phyloP scores from a whole-genome alignment of 345 rosid species.

The Populus simonii region DNA sequence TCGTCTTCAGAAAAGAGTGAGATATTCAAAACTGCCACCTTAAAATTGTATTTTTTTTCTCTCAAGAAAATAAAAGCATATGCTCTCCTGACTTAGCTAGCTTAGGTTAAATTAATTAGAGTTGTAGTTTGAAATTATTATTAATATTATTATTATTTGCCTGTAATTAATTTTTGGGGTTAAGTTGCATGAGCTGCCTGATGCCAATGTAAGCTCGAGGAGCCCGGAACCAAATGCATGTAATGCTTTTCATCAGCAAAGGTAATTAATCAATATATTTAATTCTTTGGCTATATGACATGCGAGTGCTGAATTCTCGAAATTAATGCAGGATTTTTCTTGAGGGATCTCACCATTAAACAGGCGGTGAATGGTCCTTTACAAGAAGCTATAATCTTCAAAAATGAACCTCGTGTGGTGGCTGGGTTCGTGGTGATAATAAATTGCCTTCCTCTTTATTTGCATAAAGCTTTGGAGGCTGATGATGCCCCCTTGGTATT shows the following conservation, averaged over 20 bases:
- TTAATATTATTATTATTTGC: neutral
- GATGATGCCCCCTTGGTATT: neutral
- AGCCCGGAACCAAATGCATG: conserved; percentile 10
- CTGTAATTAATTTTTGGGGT: conserved; percentile 4
- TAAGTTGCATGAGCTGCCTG: conserved; percentile 28
- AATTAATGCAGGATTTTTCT: conserved; percentile 18
- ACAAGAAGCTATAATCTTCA: too few species aligned
- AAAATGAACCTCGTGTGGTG: neutral
- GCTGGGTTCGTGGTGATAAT: neutral
- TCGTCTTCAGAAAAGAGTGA: conserved; percentile 47
- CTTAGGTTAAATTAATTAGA: neutral
- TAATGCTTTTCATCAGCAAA: conserved; percentile 14
- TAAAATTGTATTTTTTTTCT: neutral
- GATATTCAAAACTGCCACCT: conserved; percentile 10
- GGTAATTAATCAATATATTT: conserved; percentile 12
- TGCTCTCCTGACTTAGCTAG: neutral
- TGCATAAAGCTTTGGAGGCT: neutral
- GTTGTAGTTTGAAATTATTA: neutral
- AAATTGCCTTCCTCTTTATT: neutral
- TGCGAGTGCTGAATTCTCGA: neutral
- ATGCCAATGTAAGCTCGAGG: conserved; percentile 21
- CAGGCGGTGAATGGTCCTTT: neutral
- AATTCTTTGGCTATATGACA: neutral
- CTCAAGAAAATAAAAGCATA: neutral
- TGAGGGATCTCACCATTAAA: conserved; percentile 1